These are phyloP conservation scores for Conticribra guillardii DNA, from an alignment of 108 stramenopile genomes.

Conservation along the genomic window DNA sequence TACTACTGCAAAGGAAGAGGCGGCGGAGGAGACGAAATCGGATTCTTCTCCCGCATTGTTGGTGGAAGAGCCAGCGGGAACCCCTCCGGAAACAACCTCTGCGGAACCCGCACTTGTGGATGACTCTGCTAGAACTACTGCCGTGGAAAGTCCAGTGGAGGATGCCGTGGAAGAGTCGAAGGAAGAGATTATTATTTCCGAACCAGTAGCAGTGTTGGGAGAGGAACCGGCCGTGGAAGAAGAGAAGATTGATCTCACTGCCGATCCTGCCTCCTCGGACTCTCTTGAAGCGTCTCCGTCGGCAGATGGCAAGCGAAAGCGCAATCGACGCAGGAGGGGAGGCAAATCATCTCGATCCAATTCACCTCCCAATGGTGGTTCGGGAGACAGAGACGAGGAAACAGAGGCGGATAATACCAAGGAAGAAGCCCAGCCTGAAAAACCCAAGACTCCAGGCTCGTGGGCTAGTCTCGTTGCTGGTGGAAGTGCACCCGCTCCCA, in stretches of 20 bases:
- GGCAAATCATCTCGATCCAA: slow-evolving; percentile 53
- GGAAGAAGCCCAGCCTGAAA: slow-evolving; percentile 25
- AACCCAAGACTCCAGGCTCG: slow-evolving; percentile 68
- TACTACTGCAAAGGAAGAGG: slow-evolving; percentile 19
- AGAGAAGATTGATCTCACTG: slow-evolving; percentile 44
- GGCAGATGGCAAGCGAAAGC: slow-evolving; percentile 35
- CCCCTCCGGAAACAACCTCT: slow-evolving; percentile 7
- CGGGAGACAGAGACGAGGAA: slow-evolving; percentile 19
- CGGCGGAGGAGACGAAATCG: background rate
- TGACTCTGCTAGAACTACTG: background rate
- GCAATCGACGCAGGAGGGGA: slow-evolving; percentile 31
- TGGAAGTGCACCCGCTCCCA: slow-evolving; percentile 38
- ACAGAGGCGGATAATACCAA: background rate
- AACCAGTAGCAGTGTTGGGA: slow-evolving; percentile 15
- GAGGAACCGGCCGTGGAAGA: slow-evolving; percentile 32
- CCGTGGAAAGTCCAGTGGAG: background rate
- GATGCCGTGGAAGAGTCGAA: slow-evolving; percentile 40
- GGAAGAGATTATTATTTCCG: slow-evolving; percentile 14
- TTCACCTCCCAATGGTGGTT: slow-evolving; percentile 19
- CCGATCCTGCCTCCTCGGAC: slow-evolving; percentile 18
- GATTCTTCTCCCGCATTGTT: background rate
- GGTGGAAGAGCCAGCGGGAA: slow-evolving; percentile 12
- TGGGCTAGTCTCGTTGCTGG: slow-evolving; percentile 87
- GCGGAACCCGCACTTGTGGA: slow-evolving; percentile 24
- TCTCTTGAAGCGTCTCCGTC: slow-evolving; percentile 19